Conservation (phyloP, 306 rosid genomes). For the Senna siamea region DNA sequence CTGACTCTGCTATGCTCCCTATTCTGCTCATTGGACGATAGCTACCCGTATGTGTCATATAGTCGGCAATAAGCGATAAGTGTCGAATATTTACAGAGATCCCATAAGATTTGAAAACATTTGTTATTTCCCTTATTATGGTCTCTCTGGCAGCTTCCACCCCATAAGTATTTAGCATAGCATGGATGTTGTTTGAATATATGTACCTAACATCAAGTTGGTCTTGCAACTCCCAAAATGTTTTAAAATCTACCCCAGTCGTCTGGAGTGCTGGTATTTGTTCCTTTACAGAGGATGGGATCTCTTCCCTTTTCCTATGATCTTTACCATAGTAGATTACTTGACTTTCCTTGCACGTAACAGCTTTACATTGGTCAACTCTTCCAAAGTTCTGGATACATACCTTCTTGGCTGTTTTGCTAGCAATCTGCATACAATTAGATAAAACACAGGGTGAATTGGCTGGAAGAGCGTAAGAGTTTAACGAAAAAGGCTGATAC, state of each 20-base stretch:
- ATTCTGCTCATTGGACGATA: slow-evolving; percentile 72
- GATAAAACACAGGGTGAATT: slow-evolving; percentile 4
- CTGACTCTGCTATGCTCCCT: slow-evolving; percentile 69
- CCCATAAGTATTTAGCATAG: slow-evolving; percentile 72
- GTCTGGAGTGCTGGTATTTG: slow-evolving; percentile 77
- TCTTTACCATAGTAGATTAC: slow-evolving; percentile 73
- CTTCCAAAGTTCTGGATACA: slow-evolving; percentile 74
- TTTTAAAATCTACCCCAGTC: slow-evolving; percentile 72
- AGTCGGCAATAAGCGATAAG: slow-evolving; percentile 83
- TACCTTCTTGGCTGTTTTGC: slow-evolving; percentile 71
- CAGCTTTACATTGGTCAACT: slow-evolving; percentile 62
- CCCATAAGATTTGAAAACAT: slow-evolving; percentile 83
- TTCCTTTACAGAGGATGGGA: slow-evolving; percentile 59
- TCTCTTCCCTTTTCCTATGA: slow-evolving; percentile 48
- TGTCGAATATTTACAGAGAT: slow-evolving; percentile 85
- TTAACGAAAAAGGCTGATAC: not conserved
- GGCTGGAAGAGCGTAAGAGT: not conserved
- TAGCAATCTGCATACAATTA: slow-evolving; percentile 64
- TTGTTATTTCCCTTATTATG: slow-evolving; percentile 75
- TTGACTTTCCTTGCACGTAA: slow-evolving; percentile 75
- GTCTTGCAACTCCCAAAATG: slow-evolving; percentile 73
- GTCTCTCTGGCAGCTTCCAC: slow-evolving; percentile 93
- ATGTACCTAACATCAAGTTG: slow-evolving; percentile 69
- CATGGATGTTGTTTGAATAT: slow-evolving; percentile 74
- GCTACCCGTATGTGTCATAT: slow-evolving; percentile 77